These are phyloP conservation scores for Suhomyces maxii DNA, from an alignment of 1,139 yeast genomes.

Conservation along the genomic window DNA sequence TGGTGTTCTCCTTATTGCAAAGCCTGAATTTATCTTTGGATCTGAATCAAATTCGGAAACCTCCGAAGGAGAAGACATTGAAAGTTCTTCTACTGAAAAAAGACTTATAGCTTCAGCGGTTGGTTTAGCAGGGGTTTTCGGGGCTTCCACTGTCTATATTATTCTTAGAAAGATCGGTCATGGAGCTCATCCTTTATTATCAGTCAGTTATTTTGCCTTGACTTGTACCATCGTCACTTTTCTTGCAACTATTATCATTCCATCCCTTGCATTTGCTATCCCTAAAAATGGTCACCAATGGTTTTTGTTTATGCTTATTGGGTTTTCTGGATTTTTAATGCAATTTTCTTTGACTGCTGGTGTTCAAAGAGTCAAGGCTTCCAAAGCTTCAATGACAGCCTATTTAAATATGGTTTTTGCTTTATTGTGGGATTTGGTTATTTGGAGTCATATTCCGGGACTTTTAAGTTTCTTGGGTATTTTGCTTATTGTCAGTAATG, in stretches of 20 bases:
- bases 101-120: conserved; percentile 59
- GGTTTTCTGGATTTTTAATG: conserved; percentile 78
- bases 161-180: conserved; percentile 73
- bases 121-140: conserved; percentile 68
- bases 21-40: conserved; percentile 76
- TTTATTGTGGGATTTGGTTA: conserved; percentile 66
- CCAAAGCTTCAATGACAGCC: conserved; percentile 71
- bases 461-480: conserved; percentile 70
- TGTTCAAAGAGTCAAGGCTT: conserved; percentile 77
- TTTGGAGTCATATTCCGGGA: conserved; percentile 77
- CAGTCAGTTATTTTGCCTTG: conserved; percentile 75
- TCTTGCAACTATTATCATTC: conserved; percentile 54
- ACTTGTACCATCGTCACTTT: conserved; percentile 58
- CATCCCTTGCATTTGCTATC: conserved; percentile 57
- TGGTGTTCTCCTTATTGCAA: conserved; percentile 81
- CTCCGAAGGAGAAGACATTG: conserved; percentile 32
- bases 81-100: conserved; percentile 41
- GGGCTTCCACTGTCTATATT: conserved; percentile 72
- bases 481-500: conserved; percentile 63
- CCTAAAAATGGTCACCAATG: conserved; percentile 67
- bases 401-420: conserved; percentile 82
- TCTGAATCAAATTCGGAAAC: conserved; percentile 31
- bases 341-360: conserved; percentile 82
- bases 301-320: conserved; percentile 60
- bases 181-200: conserved; percentile 74